A percentile compares a stretch with the other conserved stretches of the same genome.
phyloP scores from a whole-genome alignment of 2,329 filamentous ascomycete species.

The Fusarium pseudoanthophilum region DNA sequence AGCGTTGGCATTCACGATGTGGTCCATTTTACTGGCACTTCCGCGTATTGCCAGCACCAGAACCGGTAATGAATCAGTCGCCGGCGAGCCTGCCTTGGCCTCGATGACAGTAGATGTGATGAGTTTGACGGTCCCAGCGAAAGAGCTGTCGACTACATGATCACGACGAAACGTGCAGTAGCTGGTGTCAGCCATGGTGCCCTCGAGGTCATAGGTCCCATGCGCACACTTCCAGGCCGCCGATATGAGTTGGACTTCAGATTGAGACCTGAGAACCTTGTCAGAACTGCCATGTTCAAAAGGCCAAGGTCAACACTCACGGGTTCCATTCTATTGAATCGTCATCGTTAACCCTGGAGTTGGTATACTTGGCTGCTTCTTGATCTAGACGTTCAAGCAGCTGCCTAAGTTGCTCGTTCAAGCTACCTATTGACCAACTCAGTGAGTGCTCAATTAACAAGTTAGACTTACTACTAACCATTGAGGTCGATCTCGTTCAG shows the following conservation, averaged over 20 bases:
- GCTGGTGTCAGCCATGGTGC: constrained; percentile 8
- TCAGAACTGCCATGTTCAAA: no score
- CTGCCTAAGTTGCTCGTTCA: constrained; percentile 23
- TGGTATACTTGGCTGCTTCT: constrained; percentile 36
- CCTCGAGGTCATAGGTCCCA: constrained; percentile 19
- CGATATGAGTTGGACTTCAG: constrained; percentile 30
- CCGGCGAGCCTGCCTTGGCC: neutral
- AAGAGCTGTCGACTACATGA: constrained; percentile 11
- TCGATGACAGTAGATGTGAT: constrained; percentile 31
- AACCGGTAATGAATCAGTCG: constrained; percentile 12
- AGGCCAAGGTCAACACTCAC: neutral
- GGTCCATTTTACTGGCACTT: constrained; percentile 40
- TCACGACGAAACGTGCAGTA: constrained; percentile 23
- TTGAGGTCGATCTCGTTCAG: constrained; percentile 20
- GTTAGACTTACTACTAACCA: neutral
- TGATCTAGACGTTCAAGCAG: constrained; percentile 38
- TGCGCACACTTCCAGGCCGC: constrained; percentile 37
- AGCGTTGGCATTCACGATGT: constrained; percentile 36
- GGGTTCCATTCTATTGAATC: constrained; percentile 32
- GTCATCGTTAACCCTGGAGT: constrained; percentile 28
- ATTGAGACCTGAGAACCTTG: neutral
- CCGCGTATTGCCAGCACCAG: constrained; percentile 38
- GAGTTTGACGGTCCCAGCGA: constrained; percentile 28
- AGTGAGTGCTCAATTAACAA: neutral
- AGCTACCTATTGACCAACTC: constrained; percentile 1